A percentile compares a stretch with the other conserved stretches of the same genome.
Evolutionary conservation across 2,329 filamentous ascomycete genomes (phyloP).

Genomic region (Phialophora chinensis): DNA sequence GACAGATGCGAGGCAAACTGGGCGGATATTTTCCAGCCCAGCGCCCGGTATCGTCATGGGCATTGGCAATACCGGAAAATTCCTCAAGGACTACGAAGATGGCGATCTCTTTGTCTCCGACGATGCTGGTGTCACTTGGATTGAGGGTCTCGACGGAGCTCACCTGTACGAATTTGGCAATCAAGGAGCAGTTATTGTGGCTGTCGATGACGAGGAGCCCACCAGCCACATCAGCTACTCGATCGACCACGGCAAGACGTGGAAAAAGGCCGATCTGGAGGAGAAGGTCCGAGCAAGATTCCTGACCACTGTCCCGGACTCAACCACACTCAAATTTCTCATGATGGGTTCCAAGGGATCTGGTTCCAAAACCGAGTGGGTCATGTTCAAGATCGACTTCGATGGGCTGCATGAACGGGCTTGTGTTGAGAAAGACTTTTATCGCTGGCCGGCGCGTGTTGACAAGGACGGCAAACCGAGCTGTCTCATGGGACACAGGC

Average conservation of each 20-base stretch:
- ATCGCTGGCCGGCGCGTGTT: conserved; percentile 84
- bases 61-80: conserved; percentile 84
- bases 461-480: conserved; percentile 80
- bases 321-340: conserved; percentile 89
- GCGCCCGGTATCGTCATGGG: conserved; percentile 94
- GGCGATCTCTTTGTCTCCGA: conserved; percentile 87
- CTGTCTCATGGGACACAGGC: conserved; percentile 95
- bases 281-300: conserved; percentile 72
- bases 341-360: conserved; percentile 68
- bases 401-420: conserved; percentile 77
- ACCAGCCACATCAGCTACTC: conserved; percentile 77
- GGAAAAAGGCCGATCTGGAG: conserved; percentile 72
- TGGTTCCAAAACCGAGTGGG: conserved; percentile 60
- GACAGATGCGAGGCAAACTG: conserved; percentile 80
- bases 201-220: conserved; percentile 70
- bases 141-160: conserved; percentile 71
- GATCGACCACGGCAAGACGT: conserved; percentile 84
- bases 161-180: conserved; percentile 98
- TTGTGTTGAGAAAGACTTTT: conserved; percentile 78
- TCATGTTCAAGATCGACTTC: conserved; percentile 82
- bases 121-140: conserved; percentile 87
- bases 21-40: conserved; percentile 88
- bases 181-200: conserved; percentile 85
- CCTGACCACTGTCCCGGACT: conserved; percentile 88
- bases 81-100: conserved; percentile 72